A percentile compares a stretch with the other conserved stretches of the same genome.
phyloP scores from a whole-genome alignment of 169 alveolate species.

The Eimeria praecox region DNA sequence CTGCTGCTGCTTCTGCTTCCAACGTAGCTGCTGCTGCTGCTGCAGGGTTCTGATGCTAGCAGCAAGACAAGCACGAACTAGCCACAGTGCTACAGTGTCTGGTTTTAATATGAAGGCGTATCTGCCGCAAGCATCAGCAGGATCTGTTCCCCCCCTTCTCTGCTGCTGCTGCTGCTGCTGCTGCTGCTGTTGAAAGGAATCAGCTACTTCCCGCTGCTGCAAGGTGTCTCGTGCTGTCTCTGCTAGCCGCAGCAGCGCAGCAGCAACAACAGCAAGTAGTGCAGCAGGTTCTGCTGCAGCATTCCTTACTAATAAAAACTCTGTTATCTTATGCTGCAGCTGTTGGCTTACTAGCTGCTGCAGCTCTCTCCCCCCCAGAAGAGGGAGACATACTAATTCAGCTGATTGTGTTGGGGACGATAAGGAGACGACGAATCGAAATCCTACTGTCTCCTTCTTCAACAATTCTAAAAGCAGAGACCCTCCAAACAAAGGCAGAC shows the following conservation, averaged over 20 bases:
- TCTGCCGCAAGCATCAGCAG: neutral
- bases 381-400: neutral
- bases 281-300: constrained; percentile 66
- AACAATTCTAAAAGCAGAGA: neutral
- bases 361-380: constrained; percentile 36
- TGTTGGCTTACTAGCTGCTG: constrained; percentile 57
- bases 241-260: constrained; percentile 60
- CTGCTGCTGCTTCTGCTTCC: constrained; percentile 52
- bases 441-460: constrained; percentile 2
- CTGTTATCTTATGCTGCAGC: constrained; percentile 60
- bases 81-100: constrained; percentile 42
- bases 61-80: neutral
- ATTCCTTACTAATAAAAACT: constrained; percentile 17
- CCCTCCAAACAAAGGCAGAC: constrained; percentile 13
- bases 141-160: neutral
- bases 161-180: constrained; percentile 63
- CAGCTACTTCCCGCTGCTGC: constrained; percentile 65
- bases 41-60: constrained; percentile 51
- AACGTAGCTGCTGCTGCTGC: constrained; percentile 62
- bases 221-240: constrained; percentile 3
- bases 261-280: constrained; percentile 37
- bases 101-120: neutral
- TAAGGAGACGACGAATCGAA: constrained; percentile 17
- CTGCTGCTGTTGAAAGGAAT: constrained; percentile 2
- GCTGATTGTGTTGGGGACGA: constrained; percentile 40